Evolutionary conservation across 176 grass and related monocot species (phyloP).

Genomic region (Puccinellia tenuiflora): DNA sequence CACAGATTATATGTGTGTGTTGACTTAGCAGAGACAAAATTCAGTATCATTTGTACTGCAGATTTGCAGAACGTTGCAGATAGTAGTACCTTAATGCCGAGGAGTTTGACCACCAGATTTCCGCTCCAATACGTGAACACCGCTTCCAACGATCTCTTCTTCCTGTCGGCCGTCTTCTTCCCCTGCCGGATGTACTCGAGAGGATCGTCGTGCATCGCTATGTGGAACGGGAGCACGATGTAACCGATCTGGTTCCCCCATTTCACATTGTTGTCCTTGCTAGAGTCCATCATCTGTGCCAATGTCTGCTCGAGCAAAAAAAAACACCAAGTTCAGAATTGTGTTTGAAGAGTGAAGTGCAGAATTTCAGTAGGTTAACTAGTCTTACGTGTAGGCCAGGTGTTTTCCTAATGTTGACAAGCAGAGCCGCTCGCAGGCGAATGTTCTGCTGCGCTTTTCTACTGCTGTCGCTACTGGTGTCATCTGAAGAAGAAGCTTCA

Average conservation of each 20-base stretch:
- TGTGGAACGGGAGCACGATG: slow-evolving; percentile 48
- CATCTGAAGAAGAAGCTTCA: slow-evolving; percentile 32
- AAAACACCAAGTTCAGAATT: slow-evolving; percentile 1
- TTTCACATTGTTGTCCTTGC: slow-evolving; percentile 27
- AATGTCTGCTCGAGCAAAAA: slow-evolving; percentile 47
- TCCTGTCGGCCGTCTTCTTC: slow-evolving; percentile 50
- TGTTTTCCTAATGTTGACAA: slow-evolving; percentile 70
- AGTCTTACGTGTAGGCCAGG: slow-evolving; percentile 68
- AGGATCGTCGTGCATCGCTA: slow-evolving; percentile 55
- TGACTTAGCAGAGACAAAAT: not conserved
- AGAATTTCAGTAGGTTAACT: not conserved
- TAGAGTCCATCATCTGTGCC: slow-evolving; percentile 63
- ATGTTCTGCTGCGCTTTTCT: slow-evolving; percentile 25
- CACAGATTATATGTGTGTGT: not conserved
- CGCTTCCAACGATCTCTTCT: slow-evolving; percentile 73
- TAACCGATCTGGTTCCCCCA: slow-evolving; percentile 79
- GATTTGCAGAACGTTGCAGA: not conserved
- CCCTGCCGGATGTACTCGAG: slow-evolving; percentile 77
- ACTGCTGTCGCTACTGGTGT: not conserved
- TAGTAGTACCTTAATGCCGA: slow-evolving; percentile 69
- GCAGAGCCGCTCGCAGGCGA: slow-evolving; percentile 53
- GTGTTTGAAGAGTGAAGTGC: not conserved
- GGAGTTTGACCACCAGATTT: slow-evolving; percentile 62
- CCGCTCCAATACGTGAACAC: slow-evolving; percentile 65
- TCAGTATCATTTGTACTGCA: not conserved